Evolutionary conservation across 495 filamentous ascomycete genomes (phyloP), one percentile per base, ranked within the genome.

Genomic region (Bacidia rubella): DNA sequence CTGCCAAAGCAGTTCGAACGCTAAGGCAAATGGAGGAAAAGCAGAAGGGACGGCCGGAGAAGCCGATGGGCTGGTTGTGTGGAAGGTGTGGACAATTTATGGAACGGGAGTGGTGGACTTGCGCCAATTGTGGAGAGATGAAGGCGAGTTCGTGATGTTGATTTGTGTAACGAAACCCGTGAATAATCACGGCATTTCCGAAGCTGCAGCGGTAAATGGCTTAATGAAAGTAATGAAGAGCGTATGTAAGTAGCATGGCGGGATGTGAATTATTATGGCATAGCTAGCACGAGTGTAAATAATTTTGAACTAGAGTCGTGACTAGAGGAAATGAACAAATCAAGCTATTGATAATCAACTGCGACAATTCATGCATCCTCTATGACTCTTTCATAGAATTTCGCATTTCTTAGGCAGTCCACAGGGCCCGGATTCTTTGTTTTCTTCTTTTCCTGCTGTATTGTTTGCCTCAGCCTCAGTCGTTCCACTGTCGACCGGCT

Each of bases 51-150:
- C 57, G 66, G 35, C 61, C 71, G 9, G 67, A 70, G 49, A 62
- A 71, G 41, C 70, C 73, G 12, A 74, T 82, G 17, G 68, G 70
- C 2, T 94, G 88, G 89, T 63, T 77, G 12, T 95, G 89, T 48
- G 66, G 70, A 39, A 68, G 65, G 21, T 90, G 86, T 54, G 77
- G 76, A 1, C 75, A 71, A 2, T 73, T 74, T 39, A 84, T 86
- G 73, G 80, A 87, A 51, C 69, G 68, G 21, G 74, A 82, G 54
- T 89, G 83, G 84, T 87, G 82, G 84, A 84, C 82, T n/a, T 88
- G 85, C 53, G 76, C 78, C 2, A 60, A 62, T 11, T 89, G 84
- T 60, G 82, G 83, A 12, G 71, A 61, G 19, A 77, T 89, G 75
- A 88, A 87, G 68, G 62, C 68, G 38, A 73, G 63, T 21, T 82